Evolutionary conservation across 2,329 filamentous ascomycete species (phyloP).

Genomic region (Setomelanomma holmii): DNA sequence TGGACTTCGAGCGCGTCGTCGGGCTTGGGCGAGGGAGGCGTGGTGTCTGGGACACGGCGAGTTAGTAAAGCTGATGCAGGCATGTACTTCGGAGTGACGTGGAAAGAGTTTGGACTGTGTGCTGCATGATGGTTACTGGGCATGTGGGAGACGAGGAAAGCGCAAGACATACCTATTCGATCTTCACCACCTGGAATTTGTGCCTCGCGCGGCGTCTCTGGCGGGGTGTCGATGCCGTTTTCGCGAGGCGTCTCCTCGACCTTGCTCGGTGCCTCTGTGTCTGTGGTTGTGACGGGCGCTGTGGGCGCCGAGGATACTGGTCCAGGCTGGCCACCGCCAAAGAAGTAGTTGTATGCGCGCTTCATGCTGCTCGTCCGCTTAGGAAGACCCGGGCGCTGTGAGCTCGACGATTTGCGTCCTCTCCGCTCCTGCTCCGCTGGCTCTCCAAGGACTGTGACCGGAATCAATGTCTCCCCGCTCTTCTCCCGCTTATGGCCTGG

Average conservation of each 20-base stretch:
- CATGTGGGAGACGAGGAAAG: conserved; percentile 18
- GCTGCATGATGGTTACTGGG: conserved; percentile 34
- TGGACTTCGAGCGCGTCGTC: conserved; percentile 40
- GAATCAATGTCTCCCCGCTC: conserved; percentile 34
- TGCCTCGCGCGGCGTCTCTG: conserved; percentile 40
- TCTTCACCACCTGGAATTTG: conserved; percentile 16
- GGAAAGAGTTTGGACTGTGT: conserved; percentile 21
- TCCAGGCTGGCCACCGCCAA: conserved; percentile 34
- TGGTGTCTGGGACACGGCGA: conserved; percentile 20
- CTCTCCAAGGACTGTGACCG: conserved; percentile 37
- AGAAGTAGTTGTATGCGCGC: conserved; percentile 51
- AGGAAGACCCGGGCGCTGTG: conserved; percentile 42
- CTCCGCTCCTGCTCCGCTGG: conserved; percentile 36
- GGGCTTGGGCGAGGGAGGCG: conserved; percentile 34
- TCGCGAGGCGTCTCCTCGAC: conserved; percentile 27
- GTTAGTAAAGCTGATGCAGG: conserved; percentile 30
- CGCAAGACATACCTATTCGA: conserved; percentile 23
- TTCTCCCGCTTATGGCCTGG: conserved; percentile 30
- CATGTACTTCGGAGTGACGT: conserved; percentile 21
- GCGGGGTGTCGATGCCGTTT: conserved; percentile 42
- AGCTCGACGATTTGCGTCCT: conserved; percentile 42
- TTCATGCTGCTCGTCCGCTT: conserved; percentile 50
- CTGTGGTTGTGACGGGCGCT: conserved; percentile 35
- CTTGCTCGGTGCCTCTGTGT: conserved; percentile 27
- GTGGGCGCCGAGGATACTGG: conserved; percentile 35